Percentiles rank a stretch among this genome's conserved stretches.
Conservation (phyloP, 2,329 filamentous ascomycete species). For the Coniochaeta hoffmannii region DNA sequence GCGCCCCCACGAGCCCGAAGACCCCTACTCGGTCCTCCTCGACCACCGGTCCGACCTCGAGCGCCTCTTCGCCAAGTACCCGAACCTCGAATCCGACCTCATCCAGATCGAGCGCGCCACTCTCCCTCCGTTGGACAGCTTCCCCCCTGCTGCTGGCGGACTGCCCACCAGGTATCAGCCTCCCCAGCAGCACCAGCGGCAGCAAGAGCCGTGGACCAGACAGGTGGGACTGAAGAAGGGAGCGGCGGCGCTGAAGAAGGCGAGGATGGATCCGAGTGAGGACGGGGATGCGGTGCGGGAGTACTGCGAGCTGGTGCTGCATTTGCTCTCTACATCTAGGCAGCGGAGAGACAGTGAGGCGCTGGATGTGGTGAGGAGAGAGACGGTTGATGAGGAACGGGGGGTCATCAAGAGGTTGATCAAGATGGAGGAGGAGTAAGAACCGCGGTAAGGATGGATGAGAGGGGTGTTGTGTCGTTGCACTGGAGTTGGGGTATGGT, state of each 20-base stretch:
- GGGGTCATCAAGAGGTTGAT: slow-evolving; percentile 42
- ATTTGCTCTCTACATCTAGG: slow-evolving; percentile 31
- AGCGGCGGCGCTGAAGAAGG: slow-evolving; percentile 42
- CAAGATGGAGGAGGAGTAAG: slow-evolving; percentile 27
- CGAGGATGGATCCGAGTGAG: slow-evolving; percentile 40
- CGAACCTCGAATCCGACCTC: slow-evolving; percentile 38
- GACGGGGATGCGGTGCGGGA: slow-evolving; percentile 53
- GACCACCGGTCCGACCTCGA: slow-evolving; percentile 42
- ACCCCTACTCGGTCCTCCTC: slow-evolving; percentile 44
- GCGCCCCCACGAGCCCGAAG: slow-evolving; percentile 10
- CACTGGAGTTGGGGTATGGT: not conserved
- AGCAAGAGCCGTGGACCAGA: slow-evolving; percentile 43
- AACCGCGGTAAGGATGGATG: not conserved
- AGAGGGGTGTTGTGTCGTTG: not conserved
- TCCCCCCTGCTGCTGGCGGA: slow-evolving; percentile 4
- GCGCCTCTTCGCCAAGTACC: slow-evolving; percentile 45
- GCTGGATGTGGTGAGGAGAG: slow-evolving; percentile 28
- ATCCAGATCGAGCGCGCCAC: slow-evolving; percentile 41
- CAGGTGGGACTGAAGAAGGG: slow-evolving; percentile 52
- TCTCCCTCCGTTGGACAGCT: slow-evolving; percentile 29
- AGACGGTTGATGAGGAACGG: slow-evolving; percentile 38
- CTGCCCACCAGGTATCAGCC: slow-evolving; percentile 13
- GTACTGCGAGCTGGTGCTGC: slow-evolving; percentile 49
- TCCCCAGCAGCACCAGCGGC: slow-evolving; percentile 17
- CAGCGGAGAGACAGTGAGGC: slow-evolving; percentile 16